Percentiles rank a stretch among this genome's conserved stretches.
Evolutionary conservation across 2,329 filamentous ascomycete species (phyloP).

Genomic region (Plectosphaerella sp.): DNA sequence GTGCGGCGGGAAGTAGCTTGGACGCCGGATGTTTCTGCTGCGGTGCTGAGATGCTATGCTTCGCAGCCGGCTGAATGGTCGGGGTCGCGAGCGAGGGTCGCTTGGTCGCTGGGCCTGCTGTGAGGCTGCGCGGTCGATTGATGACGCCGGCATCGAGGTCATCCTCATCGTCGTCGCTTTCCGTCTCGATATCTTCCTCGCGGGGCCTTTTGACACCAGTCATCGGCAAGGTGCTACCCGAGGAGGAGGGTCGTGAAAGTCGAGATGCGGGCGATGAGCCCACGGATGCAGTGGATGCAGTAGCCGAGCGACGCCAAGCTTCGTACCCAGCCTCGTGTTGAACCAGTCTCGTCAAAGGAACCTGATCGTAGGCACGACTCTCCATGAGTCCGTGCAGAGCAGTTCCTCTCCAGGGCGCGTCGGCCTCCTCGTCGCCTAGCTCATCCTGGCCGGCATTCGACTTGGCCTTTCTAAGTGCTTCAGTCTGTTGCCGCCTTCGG

Average conservation of each 20-base stretch:
- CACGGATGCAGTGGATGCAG: too few species aligned
- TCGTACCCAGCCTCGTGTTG: background rate
- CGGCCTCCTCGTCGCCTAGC: slow-evolving; percentile 22
- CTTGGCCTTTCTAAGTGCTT: slow-evolving; percentile 17
- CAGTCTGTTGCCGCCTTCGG: slow-evolving; percentile 29
- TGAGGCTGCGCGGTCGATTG: background rate
- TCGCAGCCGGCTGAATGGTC: too few species aligned
- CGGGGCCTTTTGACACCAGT: slow-evolving; percentile 7
- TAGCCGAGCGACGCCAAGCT: too few species aligned
- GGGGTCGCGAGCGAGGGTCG: too few species aligned
- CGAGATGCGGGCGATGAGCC: too few species aligned
- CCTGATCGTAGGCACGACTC: slow-evolving; percentile 26
- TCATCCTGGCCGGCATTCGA: slow-evolving; percentile 12
- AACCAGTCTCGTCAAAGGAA: slow-evolving; percentile 17
- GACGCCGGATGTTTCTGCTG: too few species aligned
- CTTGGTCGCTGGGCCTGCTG: background rate
- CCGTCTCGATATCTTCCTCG: background rate
- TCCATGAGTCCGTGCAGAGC: slow-evolving; percentile 39
- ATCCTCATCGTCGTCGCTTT: background rate
- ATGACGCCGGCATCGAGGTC: background rate
- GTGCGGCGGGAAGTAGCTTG: too few species aligned
- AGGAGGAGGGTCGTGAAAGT: too few species aligned
- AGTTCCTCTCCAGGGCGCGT: slow-evolving; percentile 21
- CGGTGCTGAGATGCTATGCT: too few species aligned
- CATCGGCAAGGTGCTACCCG: too few species aligned